Evolutionary conservation across 192 early-diverging fungal species (phyloP), one percentile per base, ranked within the genome.

Genomic region (Entophlyctis luteolus): DNA sequence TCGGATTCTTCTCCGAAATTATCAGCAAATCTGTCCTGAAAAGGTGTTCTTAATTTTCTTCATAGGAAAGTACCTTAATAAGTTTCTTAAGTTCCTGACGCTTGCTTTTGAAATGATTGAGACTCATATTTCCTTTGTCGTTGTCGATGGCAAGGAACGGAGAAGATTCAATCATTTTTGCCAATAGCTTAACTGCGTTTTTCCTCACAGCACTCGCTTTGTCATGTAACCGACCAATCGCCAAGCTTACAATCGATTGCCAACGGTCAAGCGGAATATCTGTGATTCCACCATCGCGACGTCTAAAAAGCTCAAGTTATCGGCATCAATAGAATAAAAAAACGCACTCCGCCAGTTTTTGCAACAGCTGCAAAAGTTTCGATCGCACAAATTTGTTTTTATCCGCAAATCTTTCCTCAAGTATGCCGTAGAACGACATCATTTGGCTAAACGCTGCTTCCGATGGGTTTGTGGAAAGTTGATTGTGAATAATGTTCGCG

Each of bases 341-440:
- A 22, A 80, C 80, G 62, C 86, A 90, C 81, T 93, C 90, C 55
- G 88, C 85, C 27, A 99, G 76, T 65, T 86, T 87, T 28, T 85
- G 74, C 32, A 90, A 84, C 14, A 92, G 85, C 70, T 98, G 93
- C 28, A 99, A 73, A 0, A 96, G 86, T 75, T 94, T 95, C 23
- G 87, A 84, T 29, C 98, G 87, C 2, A 89, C 87, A 74, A 87
- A 88, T n/a, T 86, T 85, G 65, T 87, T 92, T n/a, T 79, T 77
- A 72, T 99, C 98, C 67, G 90, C 84, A 77, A 94, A 93, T 10
- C 96, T 84, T 71, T 98, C 93, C 65, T 93, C 85, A 50, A 99
- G 69, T 59, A 94, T 85, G 68, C 96, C 93, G 76, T 93, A 96
- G 67, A 92, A 95, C 38, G 87, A 83, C 49, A 87, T 83, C 52